Percentiles rank a stretch among this genome's conserved stretches.
Evolutionary conservation across 2,329 filamentous ascomycete genomes (phyloP).

Genomic region (Pseudogymnoascus sp.): DNA sequence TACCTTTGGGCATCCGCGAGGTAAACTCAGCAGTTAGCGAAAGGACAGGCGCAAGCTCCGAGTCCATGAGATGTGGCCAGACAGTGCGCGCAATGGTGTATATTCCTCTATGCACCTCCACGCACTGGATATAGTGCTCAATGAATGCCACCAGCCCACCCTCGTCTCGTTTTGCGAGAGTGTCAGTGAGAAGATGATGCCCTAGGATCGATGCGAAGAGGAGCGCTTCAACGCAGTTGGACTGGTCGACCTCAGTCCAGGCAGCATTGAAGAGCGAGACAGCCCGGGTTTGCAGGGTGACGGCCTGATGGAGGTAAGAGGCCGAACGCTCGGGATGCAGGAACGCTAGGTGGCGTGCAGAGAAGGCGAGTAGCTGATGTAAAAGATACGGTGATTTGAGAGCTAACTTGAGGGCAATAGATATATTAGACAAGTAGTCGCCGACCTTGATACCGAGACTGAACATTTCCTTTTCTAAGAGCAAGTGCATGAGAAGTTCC

Average conservation of each 20-base stretch:
- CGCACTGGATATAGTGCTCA: slow-evolving; percentile 26
- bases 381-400: slow-evolving; percentile 31
- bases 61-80: slow-evolving; percentile 26
- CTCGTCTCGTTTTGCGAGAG: slow-evolving; percentile 22
- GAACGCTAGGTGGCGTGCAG: slow-evolving; percentile 30
- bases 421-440: slow-evolving; percentile 16
- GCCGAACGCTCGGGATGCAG: slow-evolving; percentile 22
- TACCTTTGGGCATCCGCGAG: slow-evolving; percentile 19
- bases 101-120: slow-evolving; percentile 22
- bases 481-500: slow-evolving; percentile 31
- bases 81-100: slow-evolving; percentile 15
- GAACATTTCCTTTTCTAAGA: slow-evolving; percentile 22
- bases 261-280: slow-evolving; percentile 26
- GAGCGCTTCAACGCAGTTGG: slow-evolving; percentile 29
- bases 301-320: slow-evolving; percentile 23
- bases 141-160: slow-evolving; percentile 25
- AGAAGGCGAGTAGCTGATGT: slow-evolving; percentile 32
- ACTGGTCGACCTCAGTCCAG: slow-evolving; percentile 19
- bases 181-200: slow-evolving; percentile 31
- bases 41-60: slow-evolving; percentile 26
- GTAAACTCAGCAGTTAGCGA: slow-evolving; percentile 14
- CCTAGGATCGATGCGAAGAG: slow-evolving; percentile 32
- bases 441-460: slow-evolving; percentile 22
- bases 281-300: slow-evolving; percentile 29
- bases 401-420: slow-evolving; percentile 20